Evolutionary conservation across 2,329 filamentous ascomycete genomes (phyloP), one percentile per base, ranked within the genome.

Genomic region (Cladorrhinum sp.): DNA sequence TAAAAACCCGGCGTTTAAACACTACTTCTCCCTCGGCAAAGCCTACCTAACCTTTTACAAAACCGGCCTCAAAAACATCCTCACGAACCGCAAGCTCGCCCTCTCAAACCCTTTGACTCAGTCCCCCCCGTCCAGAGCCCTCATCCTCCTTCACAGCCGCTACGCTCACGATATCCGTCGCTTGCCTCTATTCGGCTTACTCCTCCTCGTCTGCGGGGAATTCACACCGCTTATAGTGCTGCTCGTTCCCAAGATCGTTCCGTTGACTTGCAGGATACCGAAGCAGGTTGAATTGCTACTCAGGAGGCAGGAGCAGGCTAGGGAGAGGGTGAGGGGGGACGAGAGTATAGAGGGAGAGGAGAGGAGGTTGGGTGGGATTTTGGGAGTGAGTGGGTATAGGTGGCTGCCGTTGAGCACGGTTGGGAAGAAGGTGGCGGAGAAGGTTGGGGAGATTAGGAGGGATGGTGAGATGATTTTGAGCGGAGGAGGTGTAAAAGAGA

Each of bases 11-110:
- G 70, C 77, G 20, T 71, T 83, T 59, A 74, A 74, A 18, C 84
- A 90, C 76, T 78, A 85, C 64, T 83, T 84, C 69, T 72, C 76
- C 49, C 76, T 87, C 26, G 94, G 91, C 64, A 89, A 89, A 72
- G 86, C 89, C 56, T 96, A 96, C 75, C 74, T 89, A 9, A 75
- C 75, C 36, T 98, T 98, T 82, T 98, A 97, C 85, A 96, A 95
- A 76, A 82, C 85, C 1, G 94, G 93, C 18, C 76, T 96, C 30
- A 86, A 87, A 71, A 86, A 89, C 68, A 86, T 96, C 56, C 86
- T 86, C 72, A 76, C 79, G 62, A 96, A 96, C 67, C 80, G 83
- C 53, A 36, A 36, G 12, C 33, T 36, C 71, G 77, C 21, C 79
- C 82, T 10, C 72, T 87, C 14, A 74, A 76, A 56, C 59, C 59